Conservation (phyloP, 768 basidiomycete genomes). For the Leucocoprinus leucothites region DNA sequence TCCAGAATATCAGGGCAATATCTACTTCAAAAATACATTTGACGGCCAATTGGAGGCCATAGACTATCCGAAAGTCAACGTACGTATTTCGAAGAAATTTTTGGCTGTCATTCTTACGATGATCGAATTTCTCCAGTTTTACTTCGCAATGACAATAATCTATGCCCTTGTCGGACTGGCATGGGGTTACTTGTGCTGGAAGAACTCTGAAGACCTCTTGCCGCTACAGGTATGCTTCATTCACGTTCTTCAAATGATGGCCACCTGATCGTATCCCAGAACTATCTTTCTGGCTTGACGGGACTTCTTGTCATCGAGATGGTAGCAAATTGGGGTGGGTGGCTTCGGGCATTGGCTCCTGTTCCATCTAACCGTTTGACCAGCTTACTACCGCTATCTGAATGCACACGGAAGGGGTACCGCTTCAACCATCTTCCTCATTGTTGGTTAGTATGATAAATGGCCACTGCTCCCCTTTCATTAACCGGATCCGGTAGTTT, state of each 20-base stretch:
- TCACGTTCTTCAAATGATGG: not conserved
- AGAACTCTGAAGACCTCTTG: conserved; percentile 77
- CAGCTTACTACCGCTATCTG: conserved; percentile 92
- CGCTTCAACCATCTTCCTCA: conserved; percentile 84
- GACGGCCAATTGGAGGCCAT: conserved; percentile 85
- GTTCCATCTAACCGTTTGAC: conserved; percentile 12
- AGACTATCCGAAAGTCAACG: conserved; percentile 96
- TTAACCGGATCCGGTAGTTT: conserved; percentile 47
- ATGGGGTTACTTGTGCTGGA: conserved; percentile 87
- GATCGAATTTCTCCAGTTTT: conserved; percentile 58
- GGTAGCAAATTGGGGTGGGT: conserved; percentile 84
- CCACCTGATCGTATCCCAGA: conserved; percentile 36
- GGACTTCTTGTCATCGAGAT: conserved; percentile 90
- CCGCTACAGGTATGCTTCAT: conserved; percentile 72
- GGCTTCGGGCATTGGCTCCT: not conserved
- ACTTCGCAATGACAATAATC: conserved; percentile 78
- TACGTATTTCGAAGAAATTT: conserved; percentile 37
- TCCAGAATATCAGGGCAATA: conserved; percentile 72
- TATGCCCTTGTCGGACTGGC: conserved; percentile 64
- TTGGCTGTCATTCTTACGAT: not conserved
- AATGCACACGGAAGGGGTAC: conserved; percentile 79
- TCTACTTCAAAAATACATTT: conserved; percentile 87
- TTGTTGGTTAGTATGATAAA: conserved; percentile 62
- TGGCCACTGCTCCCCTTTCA: not conserved
- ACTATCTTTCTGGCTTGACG: conserved; percentile 88